Evolutionary conservation across 2,329 filamentous ascomycete species (phyloP), one percentile per base, ranked within the genome.

Genomic region (Trichoderma koningii): DNA sequence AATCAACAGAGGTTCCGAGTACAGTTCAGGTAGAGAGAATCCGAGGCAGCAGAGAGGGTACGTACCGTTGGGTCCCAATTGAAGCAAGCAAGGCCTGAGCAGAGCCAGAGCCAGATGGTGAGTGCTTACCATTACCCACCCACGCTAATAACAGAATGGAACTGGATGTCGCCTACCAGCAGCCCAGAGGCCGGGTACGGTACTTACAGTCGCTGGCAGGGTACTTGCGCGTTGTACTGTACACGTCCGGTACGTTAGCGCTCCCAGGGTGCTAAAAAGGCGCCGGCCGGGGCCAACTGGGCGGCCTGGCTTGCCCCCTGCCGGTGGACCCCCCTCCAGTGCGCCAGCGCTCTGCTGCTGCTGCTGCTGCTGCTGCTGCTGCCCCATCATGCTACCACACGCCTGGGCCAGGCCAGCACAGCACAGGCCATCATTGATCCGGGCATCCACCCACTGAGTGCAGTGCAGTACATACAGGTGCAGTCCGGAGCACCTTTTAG

Each of bases 1-100:
- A 10, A 38, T 38, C 34, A 38, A 10, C 12, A 14, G 10, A 14
- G 34, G 34, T 14, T 34, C 10, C 12, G 30, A 30, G 30, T 30
- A 23, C 21, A 23, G 21, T 23, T 3, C 21, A 23, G 21, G 21
- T 23, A 23, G 21, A 23, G 21, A 23, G 3, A 23, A 2, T 3
- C 21, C 12, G 34, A 38, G 38, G 21, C 34, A 21, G 30, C 23
- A 10, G 5, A 12, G 34, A 38, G 12, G 23, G 57, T 64, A 56
- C 61, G 59, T 62, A 62, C 52, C 62, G 62, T 57, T 64, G 62
- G 45, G 51, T 45, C 62, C 62, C 62, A 64, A 64, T 28, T 51
- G 42, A 53, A 7, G 28, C 12, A 12, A 23, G 34, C 34, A 38
- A 38, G 34, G 30, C 30, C 30, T 12, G 30, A 34, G 30, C 30